phyloP scores from a whole-genome alignment of 768 basidiomycete species.

The Podaxis sp. region DNA sequence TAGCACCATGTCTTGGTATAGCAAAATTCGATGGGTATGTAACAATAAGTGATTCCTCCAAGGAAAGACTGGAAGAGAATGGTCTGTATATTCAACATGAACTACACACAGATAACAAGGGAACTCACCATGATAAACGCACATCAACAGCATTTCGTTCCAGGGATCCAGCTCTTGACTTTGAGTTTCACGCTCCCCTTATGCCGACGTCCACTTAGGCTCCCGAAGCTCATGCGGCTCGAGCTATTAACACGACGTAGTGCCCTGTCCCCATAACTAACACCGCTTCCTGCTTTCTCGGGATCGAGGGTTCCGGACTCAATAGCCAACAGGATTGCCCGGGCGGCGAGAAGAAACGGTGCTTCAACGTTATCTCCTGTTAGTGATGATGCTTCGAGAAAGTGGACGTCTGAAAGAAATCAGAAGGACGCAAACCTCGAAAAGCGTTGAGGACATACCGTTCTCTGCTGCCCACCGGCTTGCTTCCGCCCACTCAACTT shows the following conservation, averaged over 20 bases:
- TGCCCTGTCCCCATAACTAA: slow-evolving; percentile 94
- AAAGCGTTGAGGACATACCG: slow-evolving; percentile 45
- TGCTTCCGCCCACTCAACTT: slow-evolving; percentile 95
- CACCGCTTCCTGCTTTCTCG: slow-evolving; percentile 92
- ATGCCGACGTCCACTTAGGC: slow-evolving; percentile 66
- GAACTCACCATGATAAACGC: slow-evolving; percentile 6
- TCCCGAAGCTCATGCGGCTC: slow-evolving; percentile 86
- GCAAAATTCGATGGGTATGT: slow-evolving; percentile 16
- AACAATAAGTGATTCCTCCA: slow-evolving; percentile 6
- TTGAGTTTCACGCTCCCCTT: slow-evolving; percentile 61
- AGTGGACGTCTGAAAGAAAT: slow-evolving; percentile 71
- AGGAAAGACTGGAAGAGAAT: slow-evolving; percentile 1
- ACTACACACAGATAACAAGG: slow-evolving; percentile 2
- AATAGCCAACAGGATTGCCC: slow-evolving; percentile 86
- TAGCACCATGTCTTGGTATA: slow-evolving; percentile 14
- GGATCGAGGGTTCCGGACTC: slow-evolving; percentile 91
- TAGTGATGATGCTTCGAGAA: slow-evolving; percentile 90
- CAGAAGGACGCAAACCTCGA: slow-evolving; percentile 8
- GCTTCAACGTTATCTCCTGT: slow-evolving; percentile 93
- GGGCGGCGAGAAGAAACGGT: slow-evolving; percentile 85
- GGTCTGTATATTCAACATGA: slow-evolving; percentile 7
- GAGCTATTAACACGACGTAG: slow-evolving; percentile 88
- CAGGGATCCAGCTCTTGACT: slow-evolving; percentile 62
- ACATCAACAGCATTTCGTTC: slow-evolving; percentile 57
- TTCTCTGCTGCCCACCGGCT: slow-evolving; percentile 96